Percentiles rank a stretch among this genome's conserved stretches.
phyloP scores from a whole-genome alignment of 768 basidiomycete species.

The Mycena crocata region DNA sequence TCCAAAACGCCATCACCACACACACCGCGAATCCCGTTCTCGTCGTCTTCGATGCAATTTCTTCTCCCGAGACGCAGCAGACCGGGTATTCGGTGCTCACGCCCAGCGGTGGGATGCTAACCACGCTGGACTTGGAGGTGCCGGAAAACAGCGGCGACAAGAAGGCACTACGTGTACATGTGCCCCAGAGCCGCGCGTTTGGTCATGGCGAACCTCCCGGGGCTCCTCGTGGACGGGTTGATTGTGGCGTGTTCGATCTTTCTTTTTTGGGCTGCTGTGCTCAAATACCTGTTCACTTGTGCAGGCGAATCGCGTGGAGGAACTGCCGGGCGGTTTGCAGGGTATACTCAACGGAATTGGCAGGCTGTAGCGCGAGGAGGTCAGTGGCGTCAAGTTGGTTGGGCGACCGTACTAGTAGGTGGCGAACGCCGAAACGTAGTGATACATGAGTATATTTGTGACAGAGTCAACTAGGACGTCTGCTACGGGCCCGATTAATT shows the following conservation, averaged over 20 bases:
- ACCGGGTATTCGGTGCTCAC: conserved; percentile 35
- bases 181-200: neutral
- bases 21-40: neutral
- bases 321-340: conserved; percentile 38
- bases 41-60: conserved; percentile 10
- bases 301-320: no score
- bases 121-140: conserved; percentile 1
- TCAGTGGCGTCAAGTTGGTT: conserved; percentile 43
- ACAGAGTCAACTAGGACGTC: no score
- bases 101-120: conserved; percentile 33
- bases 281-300: no score
- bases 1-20: neutral
- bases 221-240: no score
- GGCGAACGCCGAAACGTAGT: no score
- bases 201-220: no score
- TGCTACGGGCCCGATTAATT: no score
- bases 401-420: no score
- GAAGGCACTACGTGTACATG: neutral
- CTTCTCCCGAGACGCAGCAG: neutral
- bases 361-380: conserved; percentile 31
- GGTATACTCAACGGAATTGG: conserved; percentile 39
- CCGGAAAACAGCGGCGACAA: neutral
- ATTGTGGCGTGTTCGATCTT: no score
- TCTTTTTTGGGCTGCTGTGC: no score
- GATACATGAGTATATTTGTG: no score